Base-by-base conservation (phyloP, 1,139 yeast species). In the Suhomyces kunorum region DNA sequence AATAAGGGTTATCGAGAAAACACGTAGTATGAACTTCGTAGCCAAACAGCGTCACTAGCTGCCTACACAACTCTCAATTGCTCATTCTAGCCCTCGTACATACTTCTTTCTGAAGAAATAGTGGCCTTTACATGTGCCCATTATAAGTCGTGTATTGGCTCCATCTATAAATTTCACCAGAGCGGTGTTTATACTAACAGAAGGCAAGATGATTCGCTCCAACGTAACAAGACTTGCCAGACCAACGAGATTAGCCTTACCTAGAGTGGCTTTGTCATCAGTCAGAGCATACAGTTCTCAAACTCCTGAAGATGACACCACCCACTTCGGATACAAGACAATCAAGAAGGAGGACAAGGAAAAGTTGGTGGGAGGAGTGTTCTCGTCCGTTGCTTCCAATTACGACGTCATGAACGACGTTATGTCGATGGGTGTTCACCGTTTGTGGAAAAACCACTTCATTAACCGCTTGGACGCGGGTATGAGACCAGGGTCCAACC, bases 381-480 rank as follows among this genome's bases (percentile, higher is more conserved):
- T 92, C 63, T 86, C 96, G 8, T 86, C 95, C 7, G 98, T 92
- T 28, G 98, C 98, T 3, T 80, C 92, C 26, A 89, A 82, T 49
- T 92, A 92, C 62, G 99, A 92, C 66, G 73, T 87, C 41, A 94
- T 92, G 98, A 92, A 92, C 65, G 99, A 92, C 66, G 95, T 88
- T 39, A 92, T 92, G 99, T 87, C 96, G 7, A 65, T 90, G 64
- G 98, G 98, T 28, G 77, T 92, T 38, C 99, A 92, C 61, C 77
- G 98, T 54, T 70, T 90, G 40, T 92, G 99, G 99, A 92, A 92
- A 59, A 81, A 79, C 57, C 96, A 90, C 59, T 85, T 92, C 58
- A 90, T 92, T 53, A 76, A 81, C 53, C 80, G 89, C 52, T 71
- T 92, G 46, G 97, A 92, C 58, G 96, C 97, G 29, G 99, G 99